These are phyloP conservation scores for Tetrapisispora iriomotensis DNA, from an alignment of 805 yeast genomes.

Conservation along the genomic window DNA sequence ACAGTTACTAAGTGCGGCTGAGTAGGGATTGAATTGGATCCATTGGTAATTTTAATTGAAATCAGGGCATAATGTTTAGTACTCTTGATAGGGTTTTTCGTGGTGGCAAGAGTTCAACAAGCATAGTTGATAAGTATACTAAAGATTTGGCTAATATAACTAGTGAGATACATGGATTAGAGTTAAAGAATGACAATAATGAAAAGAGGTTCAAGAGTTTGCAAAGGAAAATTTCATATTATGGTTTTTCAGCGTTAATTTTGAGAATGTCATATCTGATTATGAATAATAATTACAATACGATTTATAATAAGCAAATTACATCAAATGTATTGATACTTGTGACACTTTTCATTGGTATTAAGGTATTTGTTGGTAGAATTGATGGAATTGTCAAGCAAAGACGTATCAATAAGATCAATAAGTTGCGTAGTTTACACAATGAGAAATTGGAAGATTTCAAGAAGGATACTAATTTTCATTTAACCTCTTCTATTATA, in stretches of 20 bases:
- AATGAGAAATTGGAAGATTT: slow-evolving; percentile 51
- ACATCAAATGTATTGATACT: not conserved
- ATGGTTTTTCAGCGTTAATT: slow-evolving; percentile 12
- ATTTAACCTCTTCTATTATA: slow-evolving; percentile 64
- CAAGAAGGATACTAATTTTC: slow-evolving; percentile 63
- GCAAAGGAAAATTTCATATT: slow-evolving; percentile 13
- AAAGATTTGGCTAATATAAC: slow-evolving; percentile 23
- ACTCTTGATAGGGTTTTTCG: slow-evolving; percentile 3
- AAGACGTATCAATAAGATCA: slow-evolving; percentile 15
- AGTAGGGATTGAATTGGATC: too few species aligned
- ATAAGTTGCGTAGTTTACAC: slow-evolving; percentile 37
- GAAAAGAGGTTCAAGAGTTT: slow-evolving; percentile 10
- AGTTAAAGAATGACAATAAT: slow-evolving; percentile 13
- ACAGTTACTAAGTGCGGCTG: too few species aligned
- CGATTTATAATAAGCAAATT: not conserved
- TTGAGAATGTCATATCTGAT: slow-evolving; percentile 1
- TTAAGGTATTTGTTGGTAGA: not conserved
- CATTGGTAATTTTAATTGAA: too few species aligned
- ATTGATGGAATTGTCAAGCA: not conserved
- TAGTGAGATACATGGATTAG: slow-evolving; percentile 20
- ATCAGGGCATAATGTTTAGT: not conserved
- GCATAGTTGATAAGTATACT: slow-evolving; percentile 20
- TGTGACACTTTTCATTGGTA: not conserved
- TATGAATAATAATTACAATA: not conserved
- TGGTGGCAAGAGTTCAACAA: slow-evolving; percentile 8